Evolutionary conservation across 192 early-diverging fungal genomes (phyloP).

Genomic region (Pecoramyces ruminantium): DNA sequence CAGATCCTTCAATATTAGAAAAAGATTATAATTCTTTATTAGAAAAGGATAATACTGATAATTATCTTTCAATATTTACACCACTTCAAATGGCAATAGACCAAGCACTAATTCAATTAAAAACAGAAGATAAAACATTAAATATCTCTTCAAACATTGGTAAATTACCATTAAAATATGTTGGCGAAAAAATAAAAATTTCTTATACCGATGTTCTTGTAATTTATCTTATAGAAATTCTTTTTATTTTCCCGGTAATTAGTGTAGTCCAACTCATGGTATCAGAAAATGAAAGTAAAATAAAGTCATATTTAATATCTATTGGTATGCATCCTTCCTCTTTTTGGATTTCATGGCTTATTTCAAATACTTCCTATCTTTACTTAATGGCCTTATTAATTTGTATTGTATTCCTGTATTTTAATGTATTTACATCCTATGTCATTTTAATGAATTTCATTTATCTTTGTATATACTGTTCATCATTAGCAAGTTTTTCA

Average conservation of each 20-base stretch:
- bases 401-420: neutral
- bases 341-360: neutral
- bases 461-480: neutral
- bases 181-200: neutral
- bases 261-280: neutral
- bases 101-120: neutral
- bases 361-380: neutral
- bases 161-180: neutral
- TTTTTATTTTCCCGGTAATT: neutral
- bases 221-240: neutral
- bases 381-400: neutral
- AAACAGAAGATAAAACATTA: neutral
- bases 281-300: neutral
- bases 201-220: neutral
- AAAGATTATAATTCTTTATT: neutral
- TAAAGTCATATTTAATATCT: neutral
- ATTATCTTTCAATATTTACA: neutral
- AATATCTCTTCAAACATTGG: neutral
- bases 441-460: neutral
- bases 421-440: neutral
- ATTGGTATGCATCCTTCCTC: neutral
- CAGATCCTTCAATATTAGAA: neutral
- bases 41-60: neutral
- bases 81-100: neutral
- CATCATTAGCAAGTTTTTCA: neutral